A percentile compares a stretch with the other conserved stretches of the same genome.
These are phyloP conservation scores for Mycena citricolor DNA, from an alignment of 1,284 basidiomycete genomes.

Conservation along the genomic window DNA sequence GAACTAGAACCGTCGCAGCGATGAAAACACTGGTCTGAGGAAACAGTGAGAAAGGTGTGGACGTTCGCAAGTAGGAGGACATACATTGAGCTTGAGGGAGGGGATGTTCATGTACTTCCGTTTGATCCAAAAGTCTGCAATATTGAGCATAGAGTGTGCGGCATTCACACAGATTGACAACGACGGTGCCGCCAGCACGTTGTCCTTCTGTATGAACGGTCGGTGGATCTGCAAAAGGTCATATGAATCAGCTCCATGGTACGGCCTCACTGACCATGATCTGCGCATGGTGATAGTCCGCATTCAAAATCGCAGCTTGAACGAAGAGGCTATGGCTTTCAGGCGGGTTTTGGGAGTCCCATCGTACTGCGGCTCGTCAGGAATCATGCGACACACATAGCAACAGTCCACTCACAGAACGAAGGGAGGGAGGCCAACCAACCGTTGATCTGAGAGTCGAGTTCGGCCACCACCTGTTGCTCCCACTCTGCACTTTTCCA, in stretches of 20 bases:
- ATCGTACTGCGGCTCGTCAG: conserved; percentile 36
- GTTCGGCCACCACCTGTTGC: conserved; percentile 46
- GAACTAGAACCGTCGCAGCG: conserved; percentile 9
- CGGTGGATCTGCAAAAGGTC: conserved; percentile 44
- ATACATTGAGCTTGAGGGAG: conserved; percentile 2
- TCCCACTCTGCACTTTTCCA: conserved; percentile 38
- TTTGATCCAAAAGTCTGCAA: conserved; percentile 19
- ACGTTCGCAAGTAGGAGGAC: background rate
- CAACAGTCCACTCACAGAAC: conserved; percentile 34
- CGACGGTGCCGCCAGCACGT: conserved; percentile 26
- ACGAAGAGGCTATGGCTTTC: conserved; percentile 42
- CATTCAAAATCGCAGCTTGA: conserved; percentile 53
- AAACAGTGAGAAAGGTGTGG: too few relatives aligned
- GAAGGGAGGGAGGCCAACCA: conserved; percentile 56
- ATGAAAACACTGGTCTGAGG: conserved; percentile 15
- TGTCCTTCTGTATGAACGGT: conserved; percentile 47
- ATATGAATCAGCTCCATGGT: background rate
- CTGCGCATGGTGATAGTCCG: conserved; percentile 48
- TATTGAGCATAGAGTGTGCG: conserved; percentile 27
- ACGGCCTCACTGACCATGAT: conserved; percentile 36
- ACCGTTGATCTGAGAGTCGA: conserved; percentile 53
- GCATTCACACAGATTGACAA: conserved; percentile 32
- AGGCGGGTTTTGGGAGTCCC: conserved; percentile 46
- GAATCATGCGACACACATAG: background rate
- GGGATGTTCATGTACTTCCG: conserved; percentile 17